These are phyloP conservation scores for Torulaspora maleeae DNA, from an alignment of 805 yeast species.

Conservation along the genomic window DNA sequence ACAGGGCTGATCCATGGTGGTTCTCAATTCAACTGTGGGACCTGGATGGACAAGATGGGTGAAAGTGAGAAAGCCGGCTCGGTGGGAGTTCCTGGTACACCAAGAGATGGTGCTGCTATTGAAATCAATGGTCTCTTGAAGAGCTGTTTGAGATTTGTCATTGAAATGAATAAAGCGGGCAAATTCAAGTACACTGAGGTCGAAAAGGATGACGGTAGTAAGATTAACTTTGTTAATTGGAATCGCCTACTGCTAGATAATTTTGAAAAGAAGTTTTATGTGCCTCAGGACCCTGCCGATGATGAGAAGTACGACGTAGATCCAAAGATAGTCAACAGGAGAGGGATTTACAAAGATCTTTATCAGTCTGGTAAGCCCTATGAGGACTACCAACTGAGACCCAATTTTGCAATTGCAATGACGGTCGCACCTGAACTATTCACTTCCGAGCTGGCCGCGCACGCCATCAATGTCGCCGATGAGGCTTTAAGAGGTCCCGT, in stretches of 20 bases:
- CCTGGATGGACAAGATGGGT: slow-evolving; percentile 99
- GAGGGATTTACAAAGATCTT: slow-evolving; percentile 92
- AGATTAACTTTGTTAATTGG: slow-evolving; percentile 64
- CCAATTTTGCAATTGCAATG: slow-evolving; percentile 90
- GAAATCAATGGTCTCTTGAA: slow-evolving; percentile 87
- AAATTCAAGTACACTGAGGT: slow-evolving; percentile 57
- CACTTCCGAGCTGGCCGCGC: slow-evolving; percentile 51
- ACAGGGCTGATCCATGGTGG: slow-evolving; percentile 91
- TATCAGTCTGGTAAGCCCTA: slow-evolving; percentile 76
- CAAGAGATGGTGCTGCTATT: slow-evolving; percentile 94
- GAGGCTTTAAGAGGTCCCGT: slow-evolving; percentile 73
- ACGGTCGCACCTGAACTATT: slow-evolving; percentile 93
- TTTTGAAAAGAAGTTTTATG: slow-evolving; percentile 74
- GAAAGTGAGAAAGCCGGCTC: slow-evolving; percentile 79
- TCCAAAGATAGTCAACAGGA: slow-evolving; percentile 64
- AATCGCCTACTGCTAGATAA: slow-evolving; percentile 59
- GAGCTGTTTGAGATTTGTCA: slow-evolving; percentile 77
- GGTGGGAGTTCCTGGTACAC: slow-evolving; percentile 95
- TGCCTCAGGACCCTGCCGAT: slow-evolving; percentile 61
- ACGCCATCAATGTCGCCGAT: slow-evolving; percentile 73
- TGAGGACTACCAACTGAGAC: slow-evolving; percentile 90
- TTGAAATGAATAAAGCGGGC: slow-evolving; percentile 50
- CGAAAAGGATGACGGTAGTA: slow-evolving; percentile 51
- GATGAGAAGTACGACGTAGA: slow-evolving; percentile 63
- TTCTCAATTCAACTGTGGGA: slow-evolving; percentile 88